Evolutionary conservation across 768 basidiomycete species (phyloP).

Genomic region (Auriscalpium vulgare): DNA sequence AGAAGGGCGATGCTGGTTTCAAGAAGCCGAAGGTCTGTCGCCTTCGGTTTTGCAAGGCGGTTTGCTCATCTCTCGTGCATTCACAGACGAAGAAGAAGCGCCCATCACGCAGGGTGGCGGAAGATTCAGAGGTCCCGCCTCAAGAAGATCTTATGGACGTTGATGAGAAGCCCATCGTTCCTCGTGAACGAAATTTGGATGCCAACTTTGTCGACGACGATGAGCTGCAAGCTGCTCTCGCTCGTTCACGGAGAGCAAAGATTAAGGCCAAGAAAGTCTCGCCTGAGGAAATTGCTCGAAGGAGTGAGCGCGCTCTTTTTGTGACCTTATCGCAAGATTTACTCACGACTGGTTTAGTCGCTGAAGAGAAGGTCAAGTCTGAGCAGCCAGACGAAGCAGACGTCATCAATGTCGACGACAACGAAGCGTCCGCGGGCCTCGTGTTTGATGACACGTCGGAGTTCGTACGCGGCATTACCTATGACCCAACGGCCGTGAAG

Average conservation of each 20-base stretch:
- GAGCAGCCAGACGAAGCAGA: conserved; percentile 33
- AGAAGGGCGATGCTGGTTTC: conserved; percentile 89
- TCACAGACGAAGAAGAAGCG: conserved; percentile 89
- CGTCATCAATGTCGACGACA: conserved; percentile 39
- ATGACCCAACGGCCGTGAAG: conserved; percentile 42
- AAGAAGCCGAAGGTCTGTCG: conserved; percentile 80
- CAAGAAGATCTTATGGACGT: conserved; percentile 64
- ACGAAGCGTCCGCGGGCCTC: conserved; percentile 47
- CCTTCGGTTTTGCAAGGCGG: not conserved
- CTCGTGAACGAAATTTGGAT: conserved; percentile 66
- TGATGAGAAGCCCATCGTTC: conserved; percentile 63
- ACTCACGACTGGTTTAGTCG: conserved; percentile 38
- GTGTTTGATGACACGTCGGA: conserved; percentile 96
- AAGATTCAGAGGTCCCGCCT: conserved; percentile 40
- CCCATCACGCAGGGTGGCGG: conserved; percentile 54
- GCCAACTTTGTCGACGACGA: conserved; percentile 96
- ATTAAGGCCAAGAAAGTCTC: conserved; percentile 69
- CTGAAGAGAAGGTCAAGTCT: conserved; percentile 50
- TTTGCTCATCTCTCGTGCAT: not conserved
- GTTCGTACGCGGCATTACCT: conserved; percentile 82
- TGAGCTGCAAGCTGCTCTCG: conserved; percentile 89
- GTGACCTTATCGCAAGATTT: not conserved
- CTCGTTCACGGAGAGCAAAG: conserved; percentile 77
- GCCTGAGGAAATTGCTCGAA: conserved; percentile 75
- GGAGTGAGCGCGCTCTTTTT: conserved; percentile 39